These are phyloP conservation scores for Uronychia setigera DNA, from an alignment of 73 alveolate species.

Conservation along the genomic window DNA sequence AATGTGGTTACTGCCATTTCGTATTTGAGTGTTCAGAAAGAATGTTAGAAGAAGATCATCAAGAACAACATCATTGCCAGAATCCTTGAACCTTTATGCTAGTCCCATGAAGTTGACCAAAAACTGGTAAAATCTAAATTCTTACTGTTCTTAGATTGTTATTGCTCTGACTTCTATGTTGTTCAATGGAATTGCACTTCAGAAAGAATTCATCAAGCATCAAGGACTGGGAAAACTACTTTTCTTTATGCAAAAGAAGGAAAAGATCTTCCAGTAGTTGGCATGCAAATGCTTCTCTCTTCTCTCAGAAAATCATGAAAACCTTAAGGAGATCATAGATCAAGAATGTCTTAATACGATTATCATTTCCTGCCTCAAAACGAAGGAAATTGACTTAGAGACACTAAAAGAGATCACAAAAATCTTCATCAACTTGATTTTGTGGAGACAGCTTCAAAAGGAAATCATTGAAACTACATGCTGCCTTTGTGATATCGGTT, in stretches of 20 bases:
- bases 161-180: conserved; percentile 61
- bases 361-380: conserved; percentile 54
- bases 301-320: conserved; percentile 63
- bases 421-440: conserved; percentile 53
- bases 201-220: conserved; percentile 48
- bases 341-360: conserved; percentile 56
- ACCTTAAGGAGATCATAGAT: conserved; percentile 43
- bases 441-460: conserved; percentile 61
- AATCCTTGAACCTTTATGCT: conserved; percentile 46
- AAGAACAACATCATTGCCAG: conserved; percentile 37
- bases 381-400: conserved; percentile 65
- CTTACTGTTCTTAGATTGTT: conserved; percentile 13
- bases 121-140: conserved; percentile 29
- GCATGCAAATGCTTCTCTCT: conserved; percentile 69
- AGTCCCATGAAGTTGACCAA: conserved; percentile 63
- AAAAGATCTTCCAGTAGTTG: conserved; percentile 55
- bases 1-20: conserved; percentile 71
- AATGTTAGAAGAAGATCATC: conserved; percentile 53
- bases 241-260: conserved; percentile 55
- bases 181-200: conserved; percentile 49
- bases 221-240: conserved; percentile 56
- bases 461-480: conserved; percentile 60
- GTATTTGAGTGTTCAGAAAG: conserved; percentile 52
- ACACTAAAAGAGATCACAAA: conserved; percentile 61
- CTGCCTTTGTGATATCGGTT: conserved; percentile 65